A percentile compares a stretch with the other conserved stretches of the same genome.
phyloP scores from a whole-genome alignment of 2,329 filamentous ascomycete species.

The Plenodomus lindquistii region DNA sequence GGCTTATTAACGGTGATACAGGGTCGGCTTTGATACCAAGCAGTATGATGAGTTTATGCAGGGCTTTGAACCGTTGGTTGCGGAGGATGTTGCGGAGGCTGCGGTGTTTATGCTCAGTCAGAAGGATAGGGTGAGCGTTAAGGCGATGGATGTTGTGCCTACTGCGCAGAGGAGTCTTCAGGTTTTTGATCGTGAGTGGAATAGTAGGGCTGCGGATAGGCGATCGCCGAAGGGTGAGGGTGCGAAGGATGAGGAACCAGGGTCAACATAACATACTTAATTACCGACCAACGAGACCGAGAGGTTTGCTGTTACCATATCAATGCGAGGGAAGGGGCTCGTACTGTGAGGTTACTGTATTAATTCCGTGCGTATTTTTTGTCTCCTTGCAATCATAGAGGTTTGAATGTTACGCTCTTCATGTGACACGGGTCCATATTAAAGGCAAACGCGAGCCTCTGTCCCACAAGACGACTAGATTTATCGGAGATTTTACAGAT shows the following conservation, averaged over 20 bases:
- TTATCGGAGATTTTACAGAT: neutral
- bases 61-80: slow-evolving; percentile 51
- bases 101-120: slow-evolving; percentile 51
- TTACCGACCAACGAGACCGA: too few species aligned
- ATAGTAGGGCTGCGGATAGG: slow-evolving; percentile 12
- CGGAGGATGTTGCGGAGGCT: slow-evolving; percentile 50
- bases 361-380: too few species aligned
- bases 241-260: neutral
- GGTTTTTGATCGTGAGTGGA: slow-evolving; percentile 45
- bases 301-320: too few species aligned
- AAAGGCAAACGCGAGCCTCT: too few species aligned
- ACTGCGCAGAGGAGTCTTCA: slow-evolving; percentile 46
- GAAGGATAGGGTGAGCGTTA: slow-evolving; percentile 48
- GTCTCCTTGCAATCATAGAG: too few species aligned
- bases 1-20: neutral
- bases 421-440: too few species aligned
- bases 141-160: slow-evolving; percentile 54
- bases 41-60: slow-evolving; percentile 51
- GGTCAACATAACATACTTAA: too few species aligned
- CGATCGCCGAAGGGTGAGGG: neutral
- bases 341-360: too few species aligned
- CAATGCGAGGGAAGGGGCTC: too few species aligned
- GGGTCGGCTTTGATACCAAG: slow-evolving; percentile 48
- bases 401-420: too few species aligned
- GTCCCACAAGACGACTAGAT: too few species aligned